phyloP scores from a whole-genome alignment of 202 grass and related monocot genomes.

The Panicum virgatum region DNA sequence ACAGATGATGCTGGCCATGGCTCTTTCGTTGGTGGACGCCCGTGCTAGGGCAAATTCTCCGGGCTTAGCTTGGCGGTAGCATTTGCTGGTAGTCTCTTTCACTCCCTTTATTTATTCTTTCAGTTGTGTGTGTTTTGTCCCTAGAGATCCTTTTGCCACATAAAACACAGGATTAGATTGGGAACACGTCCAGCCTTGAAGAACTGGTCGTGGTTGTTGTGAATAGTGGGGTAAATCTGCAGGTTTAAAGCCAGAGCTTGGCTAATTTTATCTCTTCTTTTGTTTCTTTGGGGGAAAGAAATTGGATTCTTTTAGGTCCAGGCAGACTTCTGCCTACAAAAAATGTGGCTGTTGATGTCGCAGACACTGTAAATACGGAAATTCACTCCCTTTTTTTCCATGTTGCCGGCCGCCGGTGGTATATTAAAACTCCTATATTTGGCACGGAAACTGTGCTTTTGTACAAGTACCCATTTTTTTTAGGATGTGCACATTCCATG shows the following conservation, averaged over 20 bases:
- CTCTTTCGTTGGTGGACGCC: constrained; percentile 70
- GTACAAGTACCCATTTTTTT: not conserved
- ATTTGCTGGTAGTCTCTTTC: not conserved
- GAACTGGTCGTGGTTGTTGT: constrained; percentile 20
- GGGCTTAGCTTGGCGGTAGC: constrained; percentile 38
- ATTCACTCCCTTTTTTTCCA: not conserved
- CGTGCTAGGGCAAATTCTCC: constrained; percentile 46
- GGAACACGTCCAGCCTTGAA: not conserved
- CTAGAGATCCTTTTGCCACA: constrained; percentile 32
- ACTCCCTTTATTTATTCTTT: constrained; percentile 9
- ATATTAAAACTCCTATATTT: not conserved
- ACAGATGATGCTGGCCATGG: constrained; percentile 95
- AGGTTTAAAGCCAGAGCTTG: constrained; percentile 19
- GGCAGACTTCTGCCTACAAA: not conserved
- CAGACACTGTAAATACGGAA: constrained; percentile 33
- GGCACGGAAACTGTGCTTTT: not conserved
- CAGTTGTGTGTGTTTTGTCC: not conserved
- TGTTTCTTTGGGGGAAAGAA: not conserved
- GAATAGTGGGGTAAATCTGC: constrained; percentile 43
- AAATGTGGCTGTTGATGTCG: not conserved
- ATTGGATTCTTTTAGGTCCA: not conserved
- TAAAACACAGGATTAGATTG: constrained; percentile 37
- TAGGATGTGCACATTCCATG: not conserved
- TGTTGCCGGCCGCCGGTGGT: not conserved
- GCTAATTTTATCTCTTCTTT: not conserved